A percentile compares a stretch with the other conserved stretches of the same genome.
Conservation (phyloP, 2,329 filamentous ascomycete species). For the Pseudogymnoascus sp. region DNA sequence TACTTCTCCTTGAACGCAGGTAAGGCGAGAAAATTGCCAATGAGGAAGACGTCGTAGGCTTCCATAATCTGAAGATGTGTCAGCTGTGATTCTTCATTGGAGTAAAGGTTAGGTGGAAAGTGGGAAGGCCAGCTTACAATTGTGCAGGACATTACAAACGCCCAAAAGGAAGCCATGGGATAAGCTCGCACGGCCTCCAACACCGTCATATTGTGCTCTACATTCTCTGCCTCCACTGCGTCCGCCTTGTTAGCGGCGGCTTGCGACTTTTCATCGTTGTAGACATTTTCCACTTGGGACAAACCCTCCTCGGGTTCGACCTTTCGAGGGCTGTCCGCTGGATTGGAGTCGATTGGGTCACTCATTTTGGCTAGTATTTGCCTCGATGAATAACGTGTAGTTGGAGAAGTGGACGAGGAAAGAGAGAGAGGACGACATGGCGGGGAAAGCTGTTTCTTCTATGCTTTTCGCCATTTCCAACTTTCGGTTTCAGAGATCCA, state of each 20-base stretch:
- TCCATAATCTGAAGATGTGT: slow-evolving; percentile 46
- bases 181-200: slow-evolving; percentile 41
- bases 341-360: slow-evolving; percentile 15
- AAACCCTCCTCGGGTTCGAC: slow-evolving; percentile 22
- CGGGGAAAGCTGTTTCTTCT: not conserved
- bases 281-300: not conserved
- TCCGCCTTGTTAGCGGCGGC: not conserved
- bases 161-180: slow-evolving; percentile 38
- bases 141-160: slow-evolving; percentile 46
- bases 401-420: not conserved
- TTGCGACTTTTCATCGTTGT: slow-evolving; percentile 18
- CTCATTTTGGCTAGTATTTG: slow-evolving; percentile 16
- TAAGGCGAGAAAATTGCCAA: slow-evolving; percentile 47
- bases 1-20: slow-evolving; percentile 36
- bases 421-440: not conserved
- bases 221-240: slow-evolving; percentile 41
- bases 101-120: not conserved
- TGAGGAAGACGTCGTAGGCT: slow-evolving; percentile 51
- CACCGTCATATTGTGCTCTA: slow-evolving; percentile 42
- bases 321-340: slow-evolving; percentile 11
- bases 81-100: not conserved
- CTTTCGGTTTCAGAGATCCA: not conserved
- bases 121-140: slow-evolving; percentile 39
- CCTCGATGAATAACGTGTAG: slow-evolving; percentile 3
- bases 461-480: not conserved